A percentile compares a stretch with the other conserved stretches of the same genome.
These are phyloP conservation scores for Wolfiporia cocos DNA, from an alignment of 1,284 basidiomycete genomes.

Conservation along the genomic window DNA sequence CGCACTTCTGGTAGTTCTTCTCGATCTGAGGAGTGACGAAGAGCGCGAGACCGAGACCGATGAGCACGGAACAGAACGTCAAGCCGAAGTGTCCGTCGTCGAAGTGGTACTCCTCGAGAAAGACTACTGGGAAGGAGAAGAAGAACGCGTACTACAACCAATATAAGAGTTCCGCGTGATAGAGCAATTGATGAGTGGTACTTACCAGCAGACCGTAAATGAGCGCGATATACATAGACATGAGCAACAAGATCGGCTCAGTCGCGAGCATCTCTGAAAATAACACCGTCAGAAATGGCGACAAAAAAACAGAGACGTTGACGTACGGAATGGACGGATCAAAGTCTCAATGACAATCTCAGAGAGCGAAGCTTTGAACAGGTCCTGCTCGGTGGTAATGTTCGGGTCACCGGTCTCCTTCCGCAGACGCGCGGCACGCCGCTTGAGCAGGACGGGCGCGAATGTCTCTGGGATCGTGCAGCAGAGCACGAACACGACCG, in stretches of 20 bases:
- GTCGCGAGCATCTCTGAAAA: slow-evolving; percentile 45
- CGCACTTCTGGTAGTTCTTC: slow-evolving; percentile 29
- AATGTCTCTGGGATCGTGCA: slow-evolving; percentile 52
- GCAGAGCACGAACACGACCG: slow-evolving; percentile 32
- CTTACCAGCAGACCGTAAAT: slow-evolving; percentile 62
- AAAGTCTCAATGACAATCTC: slow-evolving; percentile 37
- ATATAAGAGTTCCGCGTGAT: slow-evolving; percentile 12
- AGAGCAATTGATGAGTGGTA: slow-evolving; percentile 31
- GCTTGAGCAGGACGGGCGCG: slow-evolving; percentile 42
- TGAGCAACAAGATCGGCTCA: slow-evolving; percentile 63
- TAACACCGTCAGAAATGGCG: background rate
- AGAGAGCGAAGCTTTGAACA: slow-evolving; percentile 47
- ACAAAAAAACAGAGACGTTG: background rate
- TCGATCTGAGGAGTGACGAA: slow-evolving; percentile 34
- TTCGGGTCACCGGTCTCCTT: slow-evolving; percentile 37
- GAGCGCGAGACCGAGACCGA: slow-evolving; percentile 54
- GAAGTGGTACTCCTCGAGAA: slow-evolving; percentile 41
- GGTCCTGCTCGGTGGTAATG: slow-evolving; percentile 56
- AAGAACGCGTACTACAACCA: slow-evolving; percentile 40
- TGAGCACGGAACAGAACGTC: slow-evolving; percentile 65
- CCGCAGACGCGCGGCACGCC: slow-evolving; percentile 22
- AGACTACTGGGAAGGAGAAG: slow-evolving; percentile 55
- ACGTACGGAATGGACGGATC: slow-evolving; percentile 40
- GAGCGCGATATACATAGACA: slow-evolving; percentile 64
- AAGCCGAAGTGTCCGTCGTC: slow-evolving; percentile 56